These are phyloP conservation scores for Phaffomyces antillensis DNA, from an alignment of 805 yeast species.

Conservation along the genomic window DNA sequence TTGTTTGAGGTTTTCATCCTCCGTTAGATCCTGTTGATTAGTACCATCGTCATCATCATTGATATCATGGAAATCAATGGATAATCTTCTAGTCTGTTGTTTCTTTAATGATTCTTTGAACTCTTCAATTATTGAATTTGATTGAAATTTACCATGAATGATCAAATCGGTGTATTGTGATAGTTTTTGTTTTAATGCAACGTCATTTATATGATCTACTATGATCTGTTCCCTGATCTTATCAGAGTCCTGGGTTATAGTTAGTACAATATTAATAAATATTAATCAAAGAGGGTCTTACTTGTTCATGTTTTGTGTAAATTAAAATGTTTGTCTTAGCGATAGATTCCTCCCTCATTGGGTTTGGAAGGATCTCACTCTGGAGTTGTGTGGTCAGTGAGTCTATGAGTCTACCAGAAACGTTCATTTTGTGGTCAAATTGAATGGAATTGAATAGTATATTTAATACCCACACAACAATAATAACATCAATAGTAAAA, in stretches of 20 bases:
- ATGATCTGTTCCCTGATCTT: constrained; percentile 2
- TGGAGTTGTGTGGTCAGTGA: background rate
- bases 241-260: constrained; percentile 1
- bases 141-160: constrained; percentile 7
- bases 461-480: too few relatives aligned
- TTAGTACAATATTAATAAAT: too few relatives aligned
- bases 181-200: background rate
- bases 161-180: constrained; percentile 8
- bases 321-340: constrained; percentile 8
- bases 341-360: constrained; percentile 1
- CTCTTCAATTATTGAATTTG: constrained; percentile 4
- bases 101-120: constrained; percentile 5
- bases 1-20: constrained; percentile 25
- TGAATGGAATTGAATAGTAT: too few relatives aligned
- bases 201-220: background rate
- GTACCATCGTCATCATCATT: background rate
- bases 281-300: too few relatives aligned
- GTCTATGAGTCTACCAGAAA: background rate
- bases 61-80: constrained; percentile 17
- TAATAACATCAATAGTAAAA: too few relatives aligned
- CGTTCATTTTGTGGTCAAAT: too few relatives aligned
- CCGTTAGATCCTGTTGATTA: constrained; percentile 7
- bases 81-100: constrained; percentile 12
- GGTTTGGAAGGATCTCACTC: constrained; percentile 1
- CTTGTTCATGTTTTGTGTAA: constrained; percentile 10